Conservation (phyloP, 805 yeast genomes). For the Saccharomycopsis vini region DNA sequence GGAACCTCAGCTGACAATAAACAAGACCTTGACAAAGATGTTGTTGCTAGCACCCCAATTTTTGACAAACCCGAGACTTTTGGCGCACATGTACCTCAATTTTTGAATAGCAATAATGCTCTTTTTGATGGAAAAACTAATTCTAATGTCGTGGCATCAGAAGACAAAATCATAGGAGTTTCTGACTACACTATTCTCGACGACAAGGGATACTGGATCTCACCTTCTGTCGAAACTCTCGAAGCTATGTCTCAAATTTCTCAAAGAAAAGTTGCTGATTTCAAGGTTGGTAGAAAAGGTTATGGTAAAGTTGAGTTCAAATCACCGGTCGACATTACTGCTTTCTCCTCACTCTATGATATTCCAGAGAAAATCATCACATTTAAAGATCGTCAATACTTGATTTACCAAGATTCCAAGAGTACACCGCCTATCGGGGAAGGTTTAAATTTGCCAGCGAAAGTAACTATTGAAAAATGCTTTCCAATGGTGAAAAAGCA, state of each 20-base stretch:
- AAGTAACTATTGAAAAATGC: slow-evolving; percentile 67
- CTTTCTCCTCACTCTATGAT: slow-evolving; percentile 48
- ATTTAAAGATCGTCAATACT: slow-evolving; percentile 51
- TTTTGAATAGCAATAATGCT: too few relatives aligned
- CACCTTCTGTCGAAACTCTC: slow-evolving; percentile 65
- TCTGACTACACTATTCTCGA: slow-evolving; percentile 26
- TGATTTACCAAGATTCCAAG: slow-evolving; percentile 63
- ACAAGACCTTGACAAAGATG: too few relatives aligned
- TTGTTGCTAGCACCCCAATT: too few relatives aligned
- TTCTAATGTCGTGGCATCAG: too few relatives aligned
- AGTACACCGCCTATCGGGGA: slow-evolving; percentile 61
- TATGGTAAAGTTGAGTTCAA: slow-evolving; percentile 72
- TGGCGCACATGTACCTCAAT: too few relatives aligned
- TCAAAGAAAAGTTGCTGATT: slow-evolving; percentile 51
- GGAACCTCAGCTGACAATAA: too few relatives aligned
- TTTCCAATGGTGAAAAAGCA: slow-evolving; percentile 67
- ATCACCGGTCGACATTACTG: slow-evolving; percentile 75
- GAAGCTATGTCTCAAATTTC: slow-evolving; percentile 51
- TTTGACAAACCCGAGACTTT: too few relatives aligned
- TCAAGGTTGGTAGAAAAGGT: slow-evolving; percentile 71
- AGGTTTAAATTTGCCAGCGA: slow-evolving; percentile 73
- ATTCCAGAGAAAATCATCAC: slow-evolving; percentile 58
- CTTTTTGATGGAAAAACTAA: too few relatives aligned
- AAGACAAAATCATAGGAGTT: not conserved
- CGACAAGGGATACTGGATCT: slow-evolving; percentile 78